phyloP scores from a whole-genome alignment of 805 yeast genomes.

The Metschnikowia amazonensis region DNA sequence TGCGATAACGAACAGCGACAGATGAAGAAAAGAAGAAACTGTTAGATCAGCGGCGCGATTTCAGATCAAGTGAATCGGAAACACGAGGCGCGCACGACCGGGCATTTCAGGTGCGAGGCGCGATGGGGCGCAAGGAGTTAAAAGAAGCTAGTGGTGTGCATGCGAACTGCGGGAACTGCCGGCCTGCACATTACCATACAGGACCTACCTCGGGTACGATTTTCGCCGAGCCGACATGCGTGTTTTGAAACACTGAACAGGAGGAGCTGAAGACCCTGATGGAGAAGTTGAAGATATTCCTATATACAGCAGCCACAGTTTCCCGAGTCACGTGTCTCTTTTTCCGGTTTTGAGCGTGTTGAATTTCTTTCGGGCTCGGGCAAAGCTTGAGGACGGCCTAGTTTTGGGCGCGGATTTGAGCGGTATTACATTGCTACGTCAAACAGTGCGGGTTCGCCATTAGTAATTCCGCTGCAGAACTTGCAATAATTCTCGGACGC shows the following conservation, averaged over 20 bases:
- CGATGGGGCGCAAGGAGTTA: conserved; percentile 5
- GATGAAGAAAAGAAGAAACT: conserved; percentile 13
- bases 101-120: conserved; percentile 1
- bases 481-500: not conserved
- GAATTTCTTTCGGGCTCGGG: no score
- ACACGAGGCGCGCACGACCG: conserved; percentile 20
- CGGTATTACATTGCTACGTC: conserved; percentile 1
- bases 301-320: no score
- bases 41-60: conserved; percentile 11
- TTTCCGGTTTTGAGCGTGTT: no score
- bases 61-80: conserved; percentile 8
- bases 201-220: not conserved
- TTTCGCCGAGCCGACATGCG: not conserved
- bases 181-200: not conserved
- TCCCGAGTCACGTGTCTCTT: no score
- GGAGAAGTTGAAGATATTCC: no score
- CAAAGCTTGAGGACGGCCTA: not conserved
- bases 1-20: conserved; percentile 22
- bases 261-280: no score
- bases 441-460: not conserved
- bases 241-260: not conserved
- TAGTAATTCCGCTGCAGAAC: not conserved
- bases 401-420: not conserved
- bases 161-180: not conserved
- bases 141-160: conserved; percentile 1